Percentiles rank a stretch among this genome's conserved stretches.
Evolutionary conservation across 2,329 filamentous ascomycete species (phyloP).

Genomic region (Xylaria sp.): DNA sequence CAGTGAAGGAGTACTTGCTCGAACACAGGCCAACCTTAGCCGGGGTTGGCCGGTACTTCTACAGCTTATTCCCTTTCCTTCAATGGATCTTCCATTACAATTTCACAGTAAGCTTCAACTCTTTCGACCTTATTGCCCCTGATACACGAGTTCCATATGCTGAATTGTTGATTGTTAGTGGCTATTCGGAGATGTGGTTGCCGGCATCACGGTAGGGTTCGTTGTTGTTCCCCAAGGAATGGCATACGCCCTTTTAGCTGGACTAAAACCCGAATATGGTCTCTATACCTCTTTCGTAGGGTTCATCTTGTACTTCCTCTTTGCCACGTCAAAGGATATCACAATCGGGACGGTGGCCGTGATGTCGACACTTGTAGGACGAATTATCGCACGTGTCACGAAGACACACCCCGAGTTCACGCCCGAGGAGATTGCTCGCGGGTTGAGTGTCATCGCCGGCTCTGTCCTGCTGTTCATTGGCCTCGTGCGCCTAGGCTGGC

Average conservation of each 20-base stretch:
- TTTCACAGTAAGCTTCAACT: slow-evolving; percentile 57
- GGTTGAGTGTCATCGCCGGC: slow-evolving; percentile 61
- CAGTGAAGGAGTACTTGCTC: slow-evolving; percentile 75
- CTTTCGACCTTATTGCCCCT: slow-evolving; percentile 80
- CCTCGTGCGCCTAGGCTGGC: slow-evolving; percentile 62
- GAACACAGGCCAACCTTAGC: slow-evolving; percentile 68
- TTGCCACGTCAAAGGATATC: slow-evolving; percentile 66
- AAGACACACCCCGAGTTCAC: slow-evolving; percentile 53
- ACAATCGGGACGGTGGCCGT: slow-evolving; percentile 77
- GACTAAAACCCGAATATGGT: slow-evolving; percentile 61
- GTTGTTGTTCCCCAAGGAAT: slow-evolving; percentile 67
- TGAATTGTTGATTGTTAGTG: slow-evolving; percentile 25
- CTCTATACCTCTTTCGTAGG: slow-evolving; percentile 56
- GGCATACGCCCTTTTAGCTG: slow-evolving; percentile 63
- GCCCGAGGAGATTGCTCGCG: slow-evolving; percentile 59
- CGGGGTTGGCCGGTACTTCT: slow-evolving; percentile 69
- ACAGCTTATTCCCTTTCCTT: slow-evolving; percentile 84
- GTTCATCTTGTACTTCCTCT: slow-evolving; percentile 54
- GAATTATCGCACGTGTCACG: slow-evolving; percentile 57
- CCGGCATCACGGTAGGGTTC: slow-evolving; percentile 62
- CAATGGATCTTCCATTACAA: slow-evolving; percentile 91
- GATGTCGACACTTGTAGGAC: slow-evolving; percentile 64
- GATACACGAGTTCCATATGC: slow-evolving; percentile 73
- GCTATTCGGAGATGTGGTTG: slow-evolving; percentile 39
- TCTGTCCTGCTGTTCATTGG: slow-evolving; percentile 62